Evolutionary conservation across 306 rosid genomes (phyloP), one percentile per base, ranked within the genome.

Genomic region (Cicer chorassanicum): DNA sequence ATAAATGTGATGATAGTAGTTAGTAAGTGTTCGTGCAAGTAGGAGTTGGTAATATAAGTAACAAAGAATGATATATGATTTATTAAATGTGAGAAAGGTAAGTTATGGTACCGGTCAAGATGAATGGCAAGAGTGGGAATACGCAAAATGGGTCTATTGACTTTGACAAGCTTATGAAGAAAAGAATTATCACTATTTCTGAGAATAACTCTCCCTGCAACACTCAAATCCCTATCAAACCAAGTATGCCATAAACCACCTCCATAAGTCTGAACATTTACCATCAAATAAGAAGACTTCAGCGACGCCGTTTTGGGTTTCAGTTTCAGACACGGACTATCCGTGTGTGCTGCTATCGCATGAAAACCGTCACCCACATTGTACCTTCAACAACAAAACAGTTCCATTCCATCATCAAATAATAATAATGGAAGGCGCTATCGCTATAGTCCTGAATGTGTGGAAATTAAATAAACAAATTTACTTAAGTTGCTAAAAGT

Each of bases 81-180:
- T 38, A 6, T 43, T 65, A 10, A 21, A 24, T 15, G 40, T 8
- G 16, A 45, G 21, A 21, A 16, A 51, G 24, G 7, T 50, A 50
- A 51, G 29, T 14, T 67, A 44, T 43, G 34, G 42, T 49, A 93
- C 97, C 93, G 88, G 84, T 90, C 94, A 82, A 93, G 98, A 84
- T 93, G 98, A 89, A 93, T 93, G 86, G 98, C 98, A 29, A 93
- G 89, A 40, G 97, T 93, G 18, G 98, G 97, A 65, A 93, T 85
- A 29, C 98, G 97, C 75, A 93, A 60, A 55, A 93, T 83, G 42
- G 98, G 97, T 77, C 86, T 91, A 70, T 81, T 82, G 44, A 93
- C 86, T 87, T 93, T 93, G 81, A 93, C 97, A 82, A 93, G 98
- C 85, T 88, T 89, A 60, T 93, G 97, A 73, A 78, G 21, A 76